A percentile compares a stretch with the other conserved stretches of the same genome.
Evolutionary conservation across 2,329 filamentous ascomycete species (phyloP).

Genomic region (Diaporthe eres): DNA sequence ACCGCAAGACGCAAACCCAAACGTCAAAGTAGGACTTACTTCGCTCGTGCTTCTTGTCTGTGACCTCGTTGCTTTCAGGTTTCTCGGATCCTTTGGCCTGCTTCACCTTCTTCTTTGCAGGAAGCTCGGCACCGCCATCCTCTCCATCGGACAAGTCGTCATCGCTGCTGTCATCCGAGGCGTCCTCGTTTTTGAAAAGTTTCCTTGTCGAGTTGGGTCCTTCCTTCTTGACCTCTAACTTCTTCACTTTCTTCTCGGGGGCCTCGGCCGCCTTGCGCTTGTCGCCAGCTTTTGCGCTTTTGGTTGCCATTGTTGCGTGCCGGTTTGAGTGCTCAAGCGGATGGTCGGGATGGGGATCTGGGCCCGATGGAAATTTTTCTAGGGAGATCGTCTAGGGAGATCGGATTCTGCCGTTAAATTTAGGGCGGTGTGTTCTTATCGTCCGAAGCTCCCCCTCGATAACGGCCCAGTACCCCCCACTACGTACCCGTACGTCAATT

Average conservation of each 20-base stretch:
- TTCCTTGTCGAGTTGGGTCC: constrained; percentile 54
- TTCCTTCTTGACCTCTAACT: constrained; percentile 64
- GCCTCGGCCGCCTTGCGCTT: constrained; percentile 70
- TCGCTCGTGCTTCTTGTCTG: constrained; percentile 58
- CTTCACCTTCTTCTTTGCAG: constrained; percentile 54
- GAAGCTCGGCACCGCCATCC: constrained; percentile 66
- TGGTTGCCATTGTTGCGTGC: constrained; percentile 61
- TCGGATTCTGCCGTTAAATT: constrained; percentile 36
- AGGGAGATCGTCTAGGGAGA: constrained; percentile 23
- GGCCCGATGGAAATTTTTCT: constrained; percentile 33
- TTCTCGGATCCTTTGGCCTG: constrained; percentile 48
- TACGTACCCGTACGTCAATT: constrained; percentile 4
- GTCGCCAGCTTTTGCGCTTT: constrained; percentile 60
- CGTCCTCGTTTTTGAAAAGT: constrained; percentile 51
- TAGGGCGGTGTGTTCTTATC: constrained; percentile 30
- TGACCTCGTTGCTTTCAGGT: constrained; percentile 43
- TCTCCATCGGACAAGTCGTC: constrained; percentile 63
- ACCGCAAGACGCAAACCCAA: not conserved
- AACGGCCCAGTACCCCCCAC: constrained; percentile 32
- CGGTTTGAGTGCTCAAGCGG: not conserved
- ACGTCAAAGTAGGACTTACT: constrained; percentile 51
- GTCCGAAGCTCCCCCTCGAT: constrained; percentile 14
- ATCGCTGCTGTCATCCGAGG: constrained; percentile 53
- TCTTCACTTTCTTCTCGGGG: constrained; percentile 59
- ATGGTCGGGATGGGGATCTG: not conserved